Percentiles rank a stretch among this genome's conserved stretches.
Conservation (phyloP, 2,329 filamentous ascomycete genomes). For the Monosporascus sp. region DNA sequence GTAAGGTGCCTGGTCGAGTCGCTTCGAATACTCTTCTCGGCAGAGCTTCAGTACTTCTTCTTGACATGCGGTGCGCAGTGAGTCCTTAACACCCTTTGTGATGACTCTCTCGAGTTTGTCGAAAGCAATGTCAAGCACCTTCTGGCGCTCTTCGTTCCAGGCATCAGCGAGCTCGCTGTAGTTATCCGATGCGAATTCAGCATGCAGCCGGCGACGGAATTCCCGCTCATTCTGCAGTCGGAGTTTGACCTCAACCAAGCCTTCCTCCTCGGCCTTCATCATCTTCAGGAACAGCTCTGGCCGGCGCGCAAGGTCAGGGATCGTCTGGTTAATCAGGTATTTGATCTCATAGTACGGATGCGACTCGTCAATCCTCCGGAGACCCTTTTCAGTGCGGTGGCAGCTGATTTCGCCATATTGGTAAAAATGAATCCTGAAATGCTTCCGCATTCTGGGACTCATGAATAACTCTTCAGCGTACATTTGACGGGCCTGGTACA, state of each 20-base stretch:
- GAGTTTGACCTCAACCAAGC: conserved; percentile 79
- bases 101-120: conserved; percentile 78
- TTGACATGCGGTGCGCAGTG: conserved; percentile 87
- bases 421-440: conserved; percentile 79
- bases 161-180: conserved; percentile 91
- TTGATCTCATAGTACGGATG: conserved; percentile 98
- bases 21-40: conserved; percentile 81
- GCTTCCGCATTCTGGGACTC: conserved; percentile 84
- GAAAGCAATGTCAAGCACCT: conserved; percentile 77
- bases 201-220: conserved; percentile 71
- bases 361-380: conserved; percentile 88
- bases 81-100: conserved; percentile 89
- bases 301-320: conserved; percentile 71
- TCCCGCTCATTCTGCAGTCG: conserved; percentile 69
- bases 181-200: conserved; percentile 88
- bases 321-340: conserved; percentile 85
- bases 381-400: conserved; percentile 85
- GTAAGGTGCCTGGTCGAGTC: conserved; percentile 91
- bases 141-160: conserved; percentile 85
- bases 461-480: conserved; percentile 86
- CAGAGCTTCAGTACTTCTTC: conserved; percentile 84
- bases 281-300: conserved; percentile 94
- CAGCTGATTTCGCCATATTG: conserved; percentile 80
- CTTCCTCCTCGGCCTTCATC: conserved; percentile 94
- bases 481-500: conserved; percentile 77